Conservation (phyloP, 768 basidiomycete genomes). For the Boletus sensibilis region DNA sequence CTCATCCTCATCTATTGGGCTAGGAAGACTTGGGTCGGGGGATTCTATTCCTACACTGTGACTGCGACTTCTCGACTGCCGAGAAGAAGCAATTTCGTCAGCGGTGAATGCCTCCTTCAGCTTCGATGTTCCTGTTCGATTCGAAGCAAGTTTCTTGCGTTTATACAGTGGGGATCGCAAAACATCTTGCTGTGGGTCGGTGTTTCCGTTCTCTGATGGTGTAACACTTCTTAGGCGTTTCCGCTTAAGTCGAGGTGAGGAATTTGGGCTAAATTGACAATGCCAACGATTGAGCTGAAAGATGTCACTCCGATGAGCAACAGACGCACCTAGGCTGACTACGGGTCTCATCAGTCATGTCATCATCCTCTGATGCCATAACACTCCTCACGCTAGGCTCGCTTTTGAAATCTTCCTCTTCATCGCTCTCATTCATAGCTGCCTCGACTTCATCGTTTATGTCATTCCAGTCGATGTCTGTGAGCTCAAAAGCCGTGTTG, state of each 20-base stretch:
- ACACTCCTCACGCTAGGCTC: slow-evolving; percentile 43
- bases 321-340: slow-evolving; percentile 44
- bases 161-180: slow-evolving; percentile 74
- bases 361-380: slow-evolving; percentile 50
- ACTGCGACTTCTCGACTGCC: slow-evolving; percentile 24
- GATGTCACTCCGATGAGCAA: slow-evolving; percentile 21
- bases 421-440: slow-evolving; percentile 79
- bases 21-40: slow-evolving; percentile 13
- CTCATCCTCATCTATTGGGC: slow-evolving; percentile 47
- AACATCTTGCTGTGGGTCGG: slow-evolving; percentile 38
- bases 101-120: slow-evolving; percentile 67
- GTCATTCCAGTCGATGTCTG: slow-evolving; percentile 75
- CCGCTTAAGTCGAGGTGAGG: slow-evolving; percentile 49
- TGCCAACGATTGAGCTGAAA: slow-evolving; percentile 5
- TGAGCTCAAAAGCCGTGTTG: slow-evolving; percentile 45
- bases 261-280: slow-evolving; percentile 35
- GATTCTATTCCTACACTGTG: slow-evolving; percentile 15
- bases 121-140: slow-evolving; percentile 62
- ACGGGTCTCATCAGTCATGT: slow-evolving; percentile 46
- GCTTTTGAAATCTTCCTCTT: slow-evolving; percentile 41
- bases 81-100: slow-evolving; percentile 41
- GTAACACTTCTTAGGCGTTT: slow-evolving; percentile 74
- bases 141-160: slow-evolving; percentile 71
- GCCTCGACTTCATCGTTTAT: slow-evolving; percentile 87
- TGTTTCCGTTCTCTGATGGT: slow-evolving; percentile 56